phyloP scores from a whole-genome alignment of 2,329 filamentous ascomycete genomes.

The Tolypocladium guangdongense region DNA sequence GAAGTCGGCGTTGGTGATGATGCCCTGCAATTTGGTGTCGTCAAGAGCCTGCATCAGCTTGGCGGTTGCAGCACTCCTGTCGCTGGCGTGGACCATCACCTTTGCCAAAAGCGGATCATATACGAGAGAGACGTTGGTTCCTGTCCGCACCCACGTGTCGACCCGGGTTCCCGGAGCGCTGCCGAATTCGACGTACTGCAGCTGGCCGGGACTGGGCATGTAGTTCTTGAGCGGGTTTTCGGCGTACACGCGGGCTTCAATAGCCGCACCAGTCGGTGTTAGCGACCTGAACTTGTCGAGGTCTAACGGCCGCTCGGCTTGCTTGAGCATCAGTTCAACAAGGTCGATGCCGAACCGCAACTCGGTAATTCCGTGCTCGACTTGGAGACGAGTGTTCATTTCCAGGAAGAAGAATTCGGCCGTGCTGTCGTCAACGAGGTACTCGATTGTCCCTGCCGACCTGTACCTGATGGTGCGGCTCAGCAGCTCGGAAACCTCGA shows the following conservation, averaged over 20 bases:
- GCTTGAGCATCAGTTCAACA: slow-evolving; percentile 38
- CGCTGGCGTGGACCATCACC: slow-evolving; percentile 40
- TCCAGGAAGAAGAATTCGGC: slow-evolving; percentile 48
- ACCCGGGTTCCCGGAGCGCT: slow-evolving; percentile 36
- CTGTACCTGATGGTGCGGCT: slow-evolving; percentile 16
- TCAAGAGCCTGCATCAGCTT: slow-evolving; percentile 32
- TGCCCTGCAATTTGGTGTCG: slow-evolving; percentile 29
- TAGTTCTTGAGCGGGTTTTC: slow-evolving; percentile 45
- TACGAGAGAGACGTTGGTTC: slow-evolving; percentile 43
- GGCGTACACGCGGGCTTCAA: slow-evolving; percentile 26
- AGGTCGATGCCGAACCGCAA: slow-evolving; percentile 64
- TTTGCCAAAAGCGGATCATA: slow-evolving; percentile 50
- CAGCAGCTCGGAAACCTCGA: slow-evolving; percentile 5
- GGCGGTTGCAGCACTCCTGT: slow-evolving; percentile 26
- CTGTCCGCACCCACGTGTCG: slow-evolving; percentile 52
- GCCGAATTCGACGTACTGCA: slow-evolving; percentile 47
- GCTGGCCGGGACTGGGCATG: slow-evolving; percentile 44
- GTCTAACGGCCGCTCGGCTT: slow-evolving; percentile 13
- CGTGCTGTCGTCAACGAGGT: slow-evolving; percentile 50
- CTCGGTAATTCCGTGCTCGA: slow-evolving; percentile 71
- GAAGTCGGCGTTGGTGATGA: slow-evolving; percentile 47
- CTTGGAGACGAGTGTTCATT: slow-evolving; percentile 54
- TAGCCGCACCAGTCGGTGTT: slow-evolving; percentile 16
- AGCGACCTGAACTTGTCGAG: slow-evolving; percentile 6
- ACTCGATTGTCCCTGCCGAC: slow-evolving; percentile 33